These are phyloP conservation scores for Phytophthora multivora DNA, from an alignment of 352 stramenopile genomes.

Conservation along the genomic window DNA sequence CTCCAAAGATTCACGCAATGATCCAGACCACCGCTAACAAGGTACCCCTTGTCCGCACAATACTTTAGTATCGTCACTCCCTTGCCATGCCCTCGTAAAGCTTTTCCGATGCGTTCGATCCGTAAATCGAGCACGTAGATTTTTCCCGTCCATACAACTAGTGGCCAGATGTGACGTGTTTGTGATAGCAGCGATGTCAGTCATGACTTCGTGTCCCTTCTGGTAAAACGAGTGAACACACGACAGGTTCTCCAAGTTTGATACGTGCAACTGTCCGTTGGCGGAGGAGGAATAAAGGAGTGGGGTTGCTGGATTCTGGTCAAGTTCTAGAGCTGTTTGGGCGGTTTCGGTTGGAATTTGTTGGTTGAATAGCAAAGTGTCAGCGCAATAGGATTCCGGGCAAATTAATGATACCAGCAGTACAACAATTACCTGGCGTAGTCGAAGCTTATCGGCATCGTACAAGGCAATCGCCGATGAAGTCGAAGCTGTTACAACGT, in stretches of 20 bases:
- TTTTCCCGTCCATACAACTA: slow-evolving; percentile 52
- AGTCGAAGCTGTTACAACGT: slow-evolving; percentile 53
- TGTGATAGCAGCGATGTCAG: slow-evolving; percentile 46
- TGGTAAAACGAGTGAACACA: slow-evolving; percentile 46
- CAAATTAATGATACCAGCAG: background rate
- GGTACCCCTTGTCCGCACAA: slow-evolving; percentile 49
- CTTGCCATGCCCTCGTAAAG: slow-evolving; percentile 44
- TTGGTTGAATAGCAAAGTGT: slow-evolving; percentile 17
- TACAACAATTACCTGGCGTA: slow-evolving; percentile 46
- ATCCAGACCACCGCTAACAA: slow-evolving; percentile 60
- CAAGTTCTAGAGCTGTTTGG: slow-evolving; percentile 43
- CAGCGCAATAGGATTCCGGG: background rate
- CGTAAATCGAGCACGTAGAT: slow-evolving; percentile 66
- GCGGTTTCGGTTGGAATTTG: slow-evolving; percentile 52
- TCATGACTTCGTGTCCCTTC: slow-evolving; percentile 38
- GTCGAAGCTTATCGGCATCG: slow-evolving; percentile 47
- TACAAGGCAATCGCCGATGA: slow-evolving; percentile 62
- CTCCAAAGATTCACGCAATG: slow-evolving; percentile 68
- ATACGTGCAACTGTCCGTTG: slow-evolving; percentile 50
- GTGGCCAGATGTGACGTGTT: slow-evolving; percentile 38
- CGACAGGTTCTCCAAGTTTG: slow-evolving; percentile 41
- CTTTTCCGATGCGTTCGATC: slow-evolving; percentile 29
- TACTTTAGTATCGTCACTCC: slow-evolving; percentile 55
- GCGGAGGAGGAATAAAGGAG: slow-evolving; percentile 46
- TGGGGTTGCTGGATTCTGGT: background rate